phyloP scores from a whole-genome alignment of 257 asterid genomes.

The Linaria vulgaris region DNA sequence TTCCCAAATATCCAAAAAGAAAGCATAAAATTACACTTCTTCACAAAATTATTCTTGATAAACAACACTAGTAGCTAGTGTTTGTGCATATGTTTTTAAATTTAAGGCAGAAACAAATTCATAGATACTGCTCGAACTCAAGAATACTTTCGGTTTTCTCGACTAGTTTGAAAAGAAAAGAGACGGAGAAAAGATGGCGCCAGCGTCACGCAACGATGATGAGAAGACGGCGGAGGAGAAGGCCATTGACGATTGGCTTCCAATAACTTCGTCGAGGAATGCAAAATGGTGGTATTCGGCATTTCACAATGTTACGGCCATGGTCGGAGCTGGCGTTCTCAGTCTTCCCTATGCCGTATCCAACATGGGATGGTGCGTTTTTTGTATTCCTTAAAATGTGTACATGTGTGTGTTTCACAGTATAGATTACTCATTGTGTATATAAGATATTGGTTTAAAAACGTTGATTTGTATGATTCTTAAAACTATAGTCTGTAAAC shows the following conservation, averaged over 20 bases:
- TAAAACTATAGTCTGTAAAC: too few relatives aligned
- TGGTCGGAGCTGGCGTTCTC: conserved; percentile 81
- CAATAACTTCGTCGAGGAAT: conserved; percentile 50
- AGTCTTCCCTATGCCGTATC: conserved; percentile 72
- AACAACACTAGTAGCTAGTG: too few relatives aligned
- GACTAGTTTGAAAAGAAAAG: background rate
- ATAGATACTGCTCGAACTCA: background rate
- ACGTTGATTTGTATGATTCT: too few relatives aligned
- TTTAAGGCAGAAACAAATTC: too few relatives aligned
- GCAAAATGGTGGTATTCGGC: conserved; percentile 77
- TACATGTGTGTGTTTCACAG: too few relatives aligned
- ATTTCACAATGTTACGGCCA: conserved; percentile 80
- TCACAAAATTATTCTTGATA: too few relatives aligned
- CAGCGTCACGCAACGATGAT: background rate
- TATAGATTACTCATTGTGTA: too few relatives aligned
- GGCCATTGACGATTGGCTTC: conserved; percentile 67
- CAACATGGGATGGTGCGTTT: conserved; percentile 58
- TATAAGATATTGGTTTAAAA: background rate
- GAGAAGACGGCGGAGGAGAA: conserved; percentile 36
- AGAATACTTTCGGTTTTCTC: background rate
- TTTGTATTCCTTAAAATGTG: too few relatives aligned
- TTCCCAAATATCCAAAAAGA: too few relatives aligned
- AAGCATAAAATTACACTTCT: too few relatives aligned
- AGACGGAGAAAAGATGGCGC: background rate
- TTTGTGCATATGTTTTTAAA: too few relatives aligned